Evolutionary conservation across 768 basidiomycete species (phyloP), one percentile per base, ranked within the genome.

Genomic region (Brasilioporus rufonigricans): DNA sequence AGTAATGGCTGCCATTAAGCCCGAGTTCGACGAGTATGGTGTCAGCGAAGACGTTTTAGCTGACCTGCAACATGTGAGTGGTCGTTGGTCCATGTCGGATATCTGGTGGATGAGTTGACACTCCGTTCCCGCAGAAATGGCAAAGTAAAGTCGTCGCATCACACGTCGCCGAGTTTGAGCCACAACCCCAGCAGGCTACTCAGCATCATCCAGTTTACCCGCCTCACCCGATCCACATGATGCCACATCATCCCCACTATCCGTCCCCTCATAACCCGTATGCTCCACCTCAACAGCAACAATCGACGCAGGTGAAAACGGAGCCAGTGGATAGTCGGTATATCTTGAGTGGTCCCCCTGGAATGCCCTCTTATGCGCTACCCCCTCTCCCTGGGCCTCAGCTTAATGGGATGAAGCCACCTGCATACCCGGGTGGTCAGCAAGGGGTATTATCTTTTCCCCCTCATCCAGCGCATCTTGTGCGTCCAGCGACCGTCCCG

Each of bases 11-110:
- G 77, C 80, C 62, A 90, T 96, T 77, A 91, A 90, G 76, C 77
- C 84, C 72, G 95, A 98, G 70, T 99, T 98, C 74, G 95, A 98
- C 70, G 93, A 96, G 69, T 94, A 90, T 65, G 97, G 97, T 57
- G 89, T 99, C 59, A 80, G 86, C 68, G 89, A 98, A 70, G 91
- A 93, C 19, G 87, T 98, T 54, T 77, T 98, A 44, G 85, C 86
- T 61, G 88, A 92, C 48, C 77, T 99, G 53, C 92, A 96, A 74
- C 83, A 84, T 61, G 95, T 96, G 76, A 80, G 89, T 83, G 53
- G 35, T 55, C 36, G 9, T 57, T 48, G 49, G 39, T 61, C 38
- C 52, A 38, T 59, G 57, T 65, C n/a, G 18, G 44, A 31, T 11
- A n/a, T 48, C 21, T 11, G 24, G 24, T 44, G 24, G 46, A 49